Conservation (phyloP, 805 yeast species). For the Saccharomycopsis sp. region DNA sequence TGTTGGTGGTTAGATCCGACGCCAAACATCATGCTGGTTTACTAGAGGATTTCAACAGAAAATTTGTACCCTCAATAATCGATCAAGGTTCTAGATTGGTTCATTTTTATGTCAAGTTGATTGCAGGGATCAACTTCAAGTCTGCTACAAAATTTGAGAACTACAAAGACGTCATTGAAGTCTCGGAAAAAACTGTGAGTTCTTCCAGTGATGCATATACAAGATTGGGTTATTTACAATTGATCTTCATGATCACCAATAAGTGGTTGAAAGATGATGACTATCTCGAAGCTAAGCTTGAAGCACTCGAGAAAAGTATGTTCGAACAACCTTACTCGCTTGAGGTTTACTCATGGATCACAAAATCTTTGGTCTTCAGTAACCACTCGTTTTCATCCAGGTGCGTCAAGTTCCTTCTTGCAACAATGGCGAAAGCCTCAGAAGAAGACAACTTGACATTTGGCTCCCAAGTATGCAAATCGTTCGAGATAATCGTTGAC, state of each 20-base stretch:
- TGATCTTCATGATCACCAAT: slow-evolving; percentile 47
- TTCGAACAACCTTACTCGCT: slow-evolving; percentile 22
- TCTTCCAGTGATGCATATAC: slow-evolving; percentile 22
- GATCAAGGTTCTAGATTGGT: slow-evolving; percentile 27
- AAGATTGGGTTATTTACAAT: slow-evolving; percentile 48
- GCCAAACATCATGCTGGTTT: slow-evolving; percentile 36
- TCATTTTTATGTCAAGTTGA: slow-evolving; percentile 34
- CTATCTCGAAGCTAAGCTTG: neutral
- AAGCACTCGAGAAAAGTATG: neutral
- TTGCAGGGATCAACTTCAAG: slow-evolving; percentile 41
- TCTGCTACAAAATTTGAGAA: neutral
- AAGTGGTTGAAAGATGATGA: slow-evolving; percentile 34
- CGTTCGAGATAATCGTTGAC: slow-evolving; percentile 57
- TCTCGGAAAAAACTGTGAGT: neutral
- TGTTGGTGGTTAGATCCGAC: slow-evolving; percentile 27
- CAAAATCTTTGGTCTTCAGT: slow-evolving; percentile 59
- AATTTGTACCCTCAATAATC: slow-evolving; percentile 1
- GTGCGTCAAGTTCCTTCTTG: slow-evolving; percentile 30
- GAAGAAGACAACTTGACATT: slow-evolving; percentile 11
- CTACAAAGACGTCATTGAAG: neutral
- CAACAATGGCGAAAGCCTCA: slow-evolving; percentile 25
- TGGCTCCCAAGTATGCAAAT: slow-evolving; percentile 39
- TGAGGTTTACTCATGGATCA: slow-evolving; percentile 59
- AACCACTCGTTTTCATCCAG: slow-evolving; percentile 35
- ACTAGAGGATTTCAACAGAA: slow-evolving; percentile 24